Conservation (phyloP, 2,329 filamentous ascomycete species). For the Diaporthe vexans region DNA sequence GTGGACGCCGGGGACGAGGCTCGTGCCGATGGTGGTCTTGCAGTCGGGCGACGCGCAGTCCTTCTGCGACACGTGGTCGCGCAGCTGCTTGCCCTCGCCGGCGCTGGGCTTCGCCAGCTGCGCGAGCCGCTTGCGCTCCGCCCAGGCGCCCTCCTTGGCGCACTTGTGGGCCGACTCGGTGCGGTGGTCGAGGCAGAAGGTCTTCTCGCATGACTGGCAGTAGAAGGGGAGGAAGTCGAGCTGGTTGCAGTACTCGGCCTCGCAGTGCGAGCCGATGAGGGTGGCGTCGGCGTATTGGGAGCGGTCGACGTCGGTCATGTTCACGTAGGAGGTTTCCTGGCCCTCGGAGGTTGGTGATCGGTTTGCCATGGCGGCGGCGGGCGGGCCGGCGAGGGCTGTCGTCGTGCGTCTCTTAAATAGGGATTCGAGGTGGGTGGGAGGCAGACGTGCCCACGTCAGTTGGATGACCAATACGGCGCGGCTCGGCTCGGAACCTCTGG, state of each 20-base stretch:
- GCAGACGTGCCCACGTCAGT: constrained; percentile 40
- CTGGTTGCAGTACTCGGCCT: constrained; percentile 91
- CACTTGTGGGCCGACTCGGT: constrained; percentile 85
- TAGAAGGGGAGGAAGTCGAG: constrained; percentile 96
- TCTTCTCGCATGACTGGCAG: constrained; percentile 88
- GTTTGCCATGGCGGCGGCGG: constrained; percentile 64
- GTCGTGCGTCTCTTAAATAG: constrained; percentile 1
- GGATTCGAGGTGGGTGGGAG: background rate
- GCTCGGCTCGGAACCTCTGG: constrained; percentile 17
- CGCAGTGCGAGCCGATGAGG: constrained; percentile 90
- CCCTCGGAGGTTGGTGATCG: constrained; percentile 58
- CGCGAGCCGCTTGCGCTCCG: constrained; percentile 67
- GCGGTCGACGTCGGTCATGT: constrained; percentile 74
- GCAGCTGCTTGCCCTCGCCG: constrained; percentile 67
- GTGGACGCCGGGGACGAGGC: constrained; percentile 76
- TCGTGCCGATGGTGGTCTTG: constrained; percentile 79
- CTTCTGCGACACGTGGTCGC: constrained; percentile 70
- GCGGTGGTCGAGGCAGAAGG: constrained; percentile 95
- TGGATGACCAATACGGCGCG: constrained; percentile 39
- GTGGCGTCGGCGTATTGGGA: constrained; percentile 73
- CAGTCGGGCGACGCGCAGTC: constrained; percentile 77
- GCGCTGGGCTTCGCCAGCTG: constrained; percentile 67
- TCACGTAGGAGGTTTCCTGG: constrained; percentile 71
- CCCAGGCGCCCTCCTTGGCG: constrained; percentile 72
- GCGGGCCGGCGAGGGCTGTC: background rate